Percentiles rank a stretch among this genome's conserved stretches.
Evolutionary conservation across 2,329 filamentous ascomycete genomes (phyloP).

Genomic region (Diaporthe nobilis): DNA sequence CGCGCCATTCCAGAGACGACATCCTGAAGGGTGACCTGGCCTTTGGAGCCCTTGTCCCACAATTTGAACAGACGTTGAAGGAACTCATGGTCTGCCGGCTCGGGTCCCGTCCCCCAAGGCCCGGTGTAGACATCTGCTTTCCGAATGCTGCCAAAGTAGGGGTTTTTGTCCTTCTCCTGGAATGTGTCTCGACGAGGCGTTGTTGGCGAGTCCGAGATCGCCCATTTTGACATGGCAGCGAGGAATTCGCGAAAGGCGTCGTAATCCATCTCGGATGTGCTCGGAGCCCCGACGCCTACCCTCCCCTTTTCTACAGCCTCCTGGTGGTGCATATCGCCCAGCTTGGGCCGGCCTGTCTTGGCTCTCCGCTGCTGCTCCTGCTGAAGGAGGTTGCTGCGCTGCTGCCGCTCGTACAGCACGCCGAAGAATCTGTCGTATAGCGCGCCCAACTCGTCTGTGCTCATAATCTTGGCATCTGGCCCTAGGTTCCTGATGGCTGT

Average conservation of each 20-base stretch:
- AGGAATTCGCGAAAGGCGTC: conserved; percentile 96
- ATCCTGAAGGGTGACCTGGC: conserved; percentile 88
- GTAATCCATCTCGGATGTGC: conserved; percentile 96
- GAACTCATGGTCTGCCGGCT: conserved; percentile 94
- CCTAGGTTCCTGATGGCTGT: conserved; percentile 97
- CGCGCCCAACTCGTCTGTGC: conserved; percentile 86
- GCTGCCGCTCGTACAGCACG: conserved; percentile 91
- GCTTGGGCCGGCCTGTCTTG: conserved; percentile 68
- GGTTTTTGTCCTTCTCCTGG: conserved; percentile 67
- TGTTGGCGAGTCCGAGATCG: conserved; percentile 86
- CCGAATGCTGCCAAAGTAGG: conserved; percentile 72
- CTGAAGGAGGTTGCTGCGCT: conserved; percentile 82
- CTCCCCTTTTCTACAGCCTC: conserved; percentile 83
- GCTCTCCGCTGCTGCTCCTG: conserved; percentile 79
- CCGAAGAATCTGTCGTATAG: conserved; percentile 96
- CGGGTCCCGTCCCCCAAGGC: conserved; percentile 70
- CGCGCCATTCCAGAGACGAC: conserved; percentile 91
- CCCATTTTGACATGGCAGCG: conserved; percentile 91
- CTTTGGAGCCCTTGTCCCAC: conserved; percentile 86
- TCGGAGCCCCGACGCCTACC: conserved; percentile 84
- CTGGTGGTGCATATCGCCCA: conserved; percentile 53
- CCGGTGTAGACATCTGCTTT: conserved; percentile 60
- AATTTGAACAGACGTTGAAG: conserved; percentile 87
- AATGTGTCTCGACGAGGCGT: conserved; percentile 64
- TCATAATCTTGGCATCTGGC: conserved; percentile 93